phyloP scores from a whole-genome alignment of 495 filamentous ascomycete genomes.

The Penicillium coprophilum region DNA sequence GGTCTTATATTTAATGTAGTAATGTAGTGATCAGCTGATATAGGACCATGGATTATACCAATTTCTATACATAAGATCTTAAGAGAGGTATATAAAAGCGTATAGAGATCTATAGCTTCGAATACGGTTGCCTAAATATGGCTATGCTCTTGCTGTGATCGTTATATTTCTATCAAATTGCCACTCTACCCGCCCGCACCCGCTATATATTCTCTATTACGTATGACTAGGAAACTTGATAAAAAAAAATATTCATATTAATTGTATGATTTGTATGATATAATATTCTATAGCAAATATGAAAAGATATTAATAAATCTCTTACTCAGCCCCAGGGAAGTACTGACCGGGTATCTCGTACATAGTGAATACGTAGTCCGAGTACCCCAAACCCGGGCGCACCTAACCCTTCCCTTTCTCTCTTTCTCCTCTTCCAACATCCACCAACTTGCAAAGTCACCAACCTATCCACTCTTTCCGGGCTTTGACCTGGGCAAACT shows the following conservation, averaged over 20 bases:
- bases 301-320: conserved; percentile 7
- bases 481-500: conserved; percentile 21
- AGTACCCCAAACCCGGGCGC: conserved; percentile 22
- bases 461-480: conserved; percentile 12
- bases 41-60: too few relatives aligned
- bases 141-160: not conserved
- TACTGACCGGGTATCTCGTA: conserved; percentile 20
- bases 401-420: conserved; percentile 25
- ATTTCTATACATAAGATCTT: too few relatives aligned
- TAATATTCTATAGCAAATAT: not conserved
- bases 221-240: conserved; percentile 8
- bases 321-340: conserved; percentile 30
- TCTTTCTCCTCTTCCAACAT: conserved; percentile 25
- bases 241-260: not conserved
- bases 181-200: conserved; percentile 24
- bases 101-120: not conserved
- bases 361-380: conserved; percentile 25
- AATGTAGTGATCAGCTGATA: too few relatives aligned
- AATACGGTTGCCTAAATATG: conserved; percentile 7
- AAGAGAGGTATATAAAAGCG: too few relatives aligned
- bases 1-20: not conserved
- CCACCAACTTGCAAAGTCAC: conserved; percentile 14
- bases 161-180: conserved; percentile 8
- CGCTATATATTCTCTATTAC: conserved; percentile 19
- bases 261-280: too few relatives aligned